Base-by-base conservation (phyloP, 2,329 filamentous ascomycete genomes). In the Lachnellula cervina region DNA sequence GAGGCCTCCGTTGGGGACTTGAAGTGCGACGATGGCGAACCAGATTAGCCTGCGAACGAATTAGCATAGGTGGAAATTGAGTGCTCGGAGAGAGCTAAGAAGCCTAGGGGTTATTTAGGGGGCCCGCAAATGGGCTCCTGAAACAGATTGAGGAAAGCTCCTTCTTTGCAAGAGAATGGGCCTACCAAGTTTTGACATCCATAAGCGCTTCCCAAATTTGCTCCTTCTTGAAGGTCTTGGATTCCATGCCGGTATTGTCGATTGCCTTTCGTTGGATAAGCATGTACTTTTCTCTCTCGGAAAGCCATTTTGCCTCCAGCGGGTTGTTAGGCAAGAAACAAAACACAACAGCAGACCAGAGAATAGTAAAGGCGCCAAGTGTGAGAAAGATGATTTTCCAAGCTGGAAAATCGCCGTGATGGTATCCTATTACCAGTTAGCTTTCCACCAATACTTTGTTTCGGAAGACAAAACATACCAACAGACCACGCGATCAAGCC, bases 1-100 rank as follows among this genome's bases (percentile, higher is more conserved):
- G 51, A 82, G 79, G 16, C 80, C 80, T 4, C 80, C 80, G 49
- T 83, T 83, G 0, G 74, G 74, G 1, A 77, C 50, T 52, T 52
- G 50, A 8, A 52, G 43, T 5, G 50, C 50, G 28, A 47, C 28
- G 25, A 52, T 52, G 16, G 50, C 50, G n/a, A 52, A 47, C 50
- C 50, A 52, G 28, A 52, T 52, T 3, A 52, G 32, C 23, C 28
- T 32, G 8, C 6, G 8, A 3, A 11, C 28, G 28, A 11, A 32
- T 32, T 11, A 32, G 28, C 28, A 11, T 32, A 32, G 28, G 9
- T 11, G 11, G 11, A 11, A 32, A 1, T 32, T 8, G 11, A 11
- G 28, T 32, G 28, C 28, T 32, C 5, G 8, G 1, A 32, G 28
- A 32, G 28, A 3, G 28, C 28, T 8, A 32, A 32, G 28, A 32